A percentile compares a stretch with the other conserved stretches of the same genome.
Evolutionary conservation across 75 land plant species (phyloP).

Genomic region (Picea glauca): DNA sequence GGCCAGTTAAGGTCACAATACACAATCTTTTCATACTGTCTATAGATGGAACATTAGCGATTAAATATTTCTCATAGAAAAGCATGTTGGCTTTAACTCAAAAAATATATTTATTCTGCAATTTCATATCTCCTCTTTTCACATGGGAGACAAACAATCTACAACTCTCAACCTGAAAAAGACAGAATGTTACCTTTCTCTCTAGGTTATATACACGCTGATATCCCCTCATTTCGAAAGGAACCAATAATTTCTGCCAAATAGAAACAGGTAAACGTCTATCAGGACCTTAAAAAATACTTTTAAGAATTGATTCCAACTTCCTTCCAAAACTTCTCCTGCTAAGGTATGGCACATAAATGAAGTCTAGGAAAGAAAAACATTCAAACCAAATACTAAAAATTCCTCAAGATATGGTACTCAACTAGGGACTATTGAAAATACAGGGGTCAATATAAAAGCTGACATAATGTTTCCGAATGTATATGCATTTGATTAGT

Average conservation of each 20-base stretch:
- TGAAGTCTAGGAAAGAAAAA: not conserved
- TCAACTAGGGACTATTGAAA: no score
- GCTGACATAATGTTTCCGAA: no score
- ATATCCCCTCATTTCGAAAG: constrained; percentile 91
- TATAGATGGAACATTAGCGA: no score
- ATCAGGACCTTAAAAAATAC: not conserved
- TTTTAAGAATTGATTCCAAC: not conserved
- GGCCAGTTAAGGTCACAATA: no score
- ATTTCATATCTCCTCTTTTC: not conserved
- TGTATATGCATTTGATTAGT: no score
- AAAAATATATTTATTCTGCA: no score
- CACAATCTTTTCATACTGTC: no score
- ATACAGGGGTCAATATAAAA: no score
- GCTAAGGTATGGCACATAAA: not conserved
- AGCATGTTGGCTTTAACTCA: no score
- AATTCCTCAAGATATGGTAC: not conserved
- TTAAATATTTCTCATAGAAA: no score
- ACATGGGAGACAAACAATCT: not conserved
- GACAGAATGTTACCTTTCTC: constrained; percentile 42
- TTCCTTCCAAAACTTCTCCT: not conserved
- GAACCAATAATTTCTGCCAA: constrained; percentile 75
- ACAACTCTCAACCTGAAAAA: not conserved
- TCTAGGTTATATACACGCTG: constrained; percentile 88
- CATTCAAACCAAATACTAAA: not conserved
- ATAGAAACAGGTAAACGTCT: not conserved